Evolutionary conservation across 768 basidiomycete genomes (phyloP), one percentile per base, ranked within the genome.

Genomic region (Gymnopilus junonius): DNA sequence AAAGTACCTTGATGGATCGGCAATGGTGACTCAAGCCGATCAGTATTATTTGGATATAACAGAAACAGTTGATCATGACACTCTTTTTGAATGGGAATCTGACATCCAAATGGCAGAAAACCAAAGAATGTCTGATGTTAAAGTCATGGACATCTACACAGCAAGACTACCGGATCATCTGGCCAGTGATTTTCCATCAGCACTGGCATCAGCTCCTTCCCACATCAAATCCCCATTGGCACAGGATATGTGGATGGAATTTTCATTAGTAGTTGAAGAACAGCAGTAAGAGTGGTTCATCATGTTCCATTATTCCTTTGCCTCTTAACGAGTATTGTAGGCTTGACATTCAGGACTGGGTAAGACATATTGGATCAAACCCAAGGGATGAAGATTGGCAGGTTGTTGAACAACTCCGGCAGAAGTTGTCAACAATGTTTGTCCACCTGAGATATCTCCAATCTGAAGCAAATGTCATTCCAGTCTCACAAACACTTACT

Each of bases 91-190:
- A 20, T 65, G 64, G 64, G 46, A n/a, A 23, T 2, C 14, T 2
- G 17, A 53, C 11, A 37, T 65, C 5, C 37, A 17, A 25, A n/a
- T 15, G 1, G 60, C 55, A 1, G 64, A 65, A 23, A 2, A 1
- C 4, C 1, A 35, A 6, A 34, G 59, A n/a, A 4, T 12, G 1
- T 34, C 20, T 15, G 17, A 65, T 35, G 17, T 65, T 1, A 29
- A 8, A 1, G 31, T 21, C 1, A 65, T 61, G 64, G 64, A 61
- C 37, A 58, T 61, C 3, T 61, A 65, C 21, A 39, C 35, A 4
- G 48, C 56, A 1, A 17, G 40, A 5, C 11, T 53, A 2, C 3
- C 17, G 1, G 10, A n/a, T 6, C 3, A n/a, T 15, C n/a, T 21
- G 5, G 8, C 14, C 4, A 0, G 15, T 25, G 56, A 51, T 40